phyloP scores from a whole-genome alignment of 2,329 filamentous ascomycete species.

The Aspergillus tamarii region DNA sequence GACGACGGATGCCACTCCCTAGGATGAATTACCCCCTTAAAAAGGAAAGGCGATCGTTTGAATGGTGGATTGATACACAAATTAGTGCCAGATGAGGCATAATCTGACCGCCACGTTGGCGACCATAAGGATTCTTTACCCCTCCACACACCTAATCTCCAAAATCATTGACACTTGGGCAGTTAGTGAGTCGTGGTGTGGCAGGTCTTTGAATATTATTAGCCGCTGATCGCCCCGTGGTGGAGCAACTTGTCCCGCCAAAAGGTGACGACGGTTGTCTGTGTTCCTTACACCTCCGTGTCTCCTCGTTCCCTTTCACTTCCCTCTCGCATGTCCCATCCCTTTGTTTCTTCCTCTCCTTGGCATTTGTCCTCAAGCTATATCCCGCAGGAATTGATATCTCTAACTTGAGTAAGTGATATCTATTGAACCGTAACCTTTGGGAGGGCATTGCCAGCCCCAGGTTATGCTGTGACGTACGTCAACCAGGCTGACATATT shows the following conservation, averaged over 20 bases:
- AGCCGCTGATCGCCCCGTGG: slow-evolving; percentile 39
- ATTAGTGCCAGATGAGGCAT: not conserved
- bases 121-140: not conserved
- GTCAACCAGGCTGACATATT: slow-evolving; percentile 34
- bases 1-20: not conserved
- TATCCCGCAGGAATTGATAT: slow-evolving; percentile 7
- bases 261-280: slow-evolving; percentile 30
- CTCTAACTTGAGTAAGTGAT: slow-evolving; percentile 18
- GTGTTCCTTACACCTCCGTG: slow-evolving; percentile 7
- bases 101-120: not conserved
- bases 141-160: not conserved
- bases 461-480: slow-evolving; percentile 30
- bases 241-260: slow-evolving; percentile 38
- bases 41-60: not conserved
- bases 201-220: slow-evolving; percentile 30
- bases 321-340: slow-evolving; percentile 14
- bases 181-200: slow-evolving; percentile 11
- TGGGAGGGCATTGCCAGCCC: not conserved
- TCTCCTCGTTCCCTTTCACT: slow-evolving; percentile 16
- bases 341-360: slow-evolving; percentile 27
- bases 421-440: not conserved
- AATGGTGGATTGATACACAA: not conserved
- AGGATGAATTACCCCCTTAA: not conserved
- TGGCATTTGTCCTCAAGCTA: slow-evolving; percentile 4
- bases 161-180: not conserved